Conservation (phyloP, 2,329 filamentous ascomycete species). For the Monosporascus cannonballus region DNA sequence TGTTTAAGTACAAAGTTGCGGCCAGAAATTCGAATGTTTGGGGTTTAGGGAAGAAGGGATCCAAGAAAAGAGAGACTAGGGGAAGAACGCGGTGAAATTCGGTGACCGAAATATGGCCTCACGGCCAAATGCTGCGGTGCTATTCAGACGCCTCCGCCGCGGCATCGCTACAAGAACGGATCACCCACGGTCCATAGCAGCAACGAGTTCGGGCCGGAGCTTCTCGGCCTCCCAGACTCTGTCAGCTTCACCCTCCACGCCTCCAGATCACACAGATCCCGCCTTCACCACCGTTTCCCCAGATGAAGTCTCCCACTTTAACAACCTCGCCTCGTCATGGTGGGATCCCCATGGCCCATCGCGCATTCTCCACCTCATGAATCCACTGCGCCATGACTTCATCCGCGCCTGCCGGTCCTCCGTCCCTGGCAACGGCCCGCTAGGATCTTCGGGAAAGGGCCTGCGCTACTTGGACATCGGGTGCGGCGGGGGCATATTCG, state of each 20-base stretch:
- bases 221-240: constrained; percentile 6
- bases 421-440: constrained; percentile 35
- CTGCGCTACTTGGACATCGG: constrained; percentile 83
- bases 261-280: constrained; percentile 13
- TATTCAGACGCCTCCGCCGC: constrained; percentile 5
- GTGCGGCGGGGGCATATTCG: constrained; percentile 94
- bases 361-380: constrained; percentile 93
- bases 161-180: neutral
- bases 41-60: too few species aligned
- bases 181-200: constrained; percentile 1
- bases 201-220: constrained; percentile 1
- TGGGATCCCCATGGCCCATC: constrained; percentile 95
- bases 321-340: constrained; percentile 86
- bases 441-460: constrained; percentile 23
- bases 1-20: too few species aligned
- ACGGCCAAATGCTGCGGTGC: constrained; percentile 5
- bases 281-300: constrained; percentile 71
- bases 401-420: constrained; percentile 66
- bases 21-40: too few species aligned
- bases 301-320: constrained; percentile 90
- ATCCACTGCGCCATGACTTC: constrained; percentile 91
- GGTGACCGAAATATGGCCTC: constrained; percentile 8
- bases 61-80: neutral
- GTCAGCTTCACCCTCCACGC: constrained; percentile 13
- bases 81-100: neutral